Base-by-base conservation (phyloP, 2,329 filamentous ascomycete genomes). In the Trichoderma sp. region DNA sequence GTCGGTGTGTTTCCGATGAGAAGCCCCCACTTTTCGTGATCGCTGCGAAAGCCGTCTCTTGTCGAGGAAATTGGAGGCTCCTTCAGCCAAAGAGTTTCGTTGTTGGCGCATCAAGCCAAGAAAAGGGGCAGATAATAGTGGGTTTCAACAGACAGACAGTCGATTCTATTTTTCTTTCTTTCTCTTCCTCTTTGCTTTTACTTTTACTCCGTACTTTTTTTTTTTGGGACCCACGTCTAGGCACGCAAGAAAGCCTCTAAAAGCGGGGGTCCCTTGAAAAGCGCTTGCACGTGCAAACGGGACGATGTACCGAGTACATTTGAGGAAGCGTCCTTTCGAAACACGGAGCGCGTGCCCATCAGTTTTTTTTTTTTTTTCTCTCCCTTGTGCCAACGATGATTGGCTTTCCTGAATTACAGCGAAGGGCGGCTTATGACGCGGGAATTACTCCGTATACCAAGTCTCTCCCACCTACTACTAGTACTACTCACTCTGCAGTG, bases 1-100 rank as follows among this genome's bases (percentile, higher is more conserved):
- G 52, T 68, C 52, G 66, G 58, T 68, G 37, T 68, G 58, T 67
- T 67, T 67, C 56, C 53, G 64, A 67, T 61, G 35, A 8, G 19
- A 7, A 15, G 19, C 59, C 52, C 61, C 64, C 64, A 60, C 64
- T 67, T 42, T 17, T 9, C 2, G 48, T 54, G 53, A 37, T 45
- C 12, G 60, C 34, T 64, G 35, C 27, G 29, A 50, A 27, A 29
- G 39, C 39, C 39, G 39, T 42, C 17, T 27, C 25, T 22, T 22
- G 19, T 15, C 27, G 4, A 25, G 45, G 63, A 65, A 65, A 65
- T 65, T 58, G 39, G 54, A 58, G 64, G 53, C 64, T 32, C 63
- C 63, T 58, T 66, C 34, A 8, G 32, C 29, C 34, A 39, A 25
- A 32, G 25, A 57, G 57, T 57, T 57, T 57, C 22, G 22, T 54